A percentile compares a stretch with the other conserved stretches of the same genome.
Conservation (phyloP, 371 early-diverging fungal genomes). For the Syncephalastrum monosporum region DNA sequence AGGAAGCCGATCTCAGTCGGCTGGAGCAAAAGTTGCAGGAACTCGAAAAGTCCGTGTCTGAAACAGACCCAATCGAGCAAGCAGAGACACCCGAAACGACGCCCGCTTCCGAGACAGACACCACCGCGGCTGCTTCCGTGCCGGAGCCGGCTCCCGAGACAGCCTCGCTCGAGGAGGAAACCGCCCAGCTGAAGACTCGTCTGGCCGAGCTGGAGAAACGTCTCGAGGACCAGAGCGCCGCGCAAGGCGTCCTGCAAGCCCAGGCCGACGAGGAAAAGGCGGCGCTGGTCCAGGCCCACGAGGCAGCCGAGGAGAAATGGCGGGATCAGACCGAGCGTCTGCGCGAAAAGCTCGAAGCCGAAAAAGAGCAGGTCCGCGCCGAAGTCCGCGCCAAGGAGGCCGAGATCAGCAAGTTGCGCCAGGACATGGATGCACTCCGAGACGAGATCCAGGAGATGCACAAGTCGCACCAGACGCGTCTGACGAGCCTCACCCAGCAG, state of each 20-base stretch:
- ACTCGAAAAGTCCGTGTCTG: constrained; percentile 9
- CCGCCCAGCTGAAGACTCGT: constrained; percentile 1
- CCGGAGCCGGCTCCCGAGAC: not conserved
- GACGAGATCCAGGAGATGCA: constrained; percentile 28
- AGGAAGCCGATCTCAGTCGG: constrained; percentile 14
- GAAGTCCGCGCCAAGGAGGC: constrained; percentile 17
- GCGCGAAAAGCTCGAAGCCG: constrained; percentile 24
- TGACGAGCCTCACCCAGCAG: constrained; percentile 24
- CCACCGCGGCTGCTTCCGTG: too few relatives aligned
- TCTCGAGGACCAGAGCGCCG: not conserved
- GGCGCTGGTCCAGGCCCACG: constrained; percentile 9
- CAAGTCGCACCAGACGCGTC: constrained; percentile 25
- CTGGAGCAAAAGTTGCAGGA: constrained; percentile 13
- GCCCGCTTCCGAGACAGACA: not conserved
- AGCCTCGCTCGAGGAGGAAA: constrained; percentile 4
- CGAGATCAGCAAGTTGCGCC: constrained; percentile 21
- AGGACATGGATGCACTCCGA: constrained; percentile 24
- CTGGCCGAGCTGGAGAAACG: constrained; percentile 11
- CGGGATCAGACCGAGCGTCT: constrained; percentile 22
- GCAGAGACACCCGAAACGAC: constrained; percentile 6
- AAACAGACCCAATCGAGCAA: not conserved
- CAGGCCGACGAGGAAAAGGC: constrained; percentile 18
- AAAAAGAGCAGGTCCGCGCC: constrained; percentile 17
- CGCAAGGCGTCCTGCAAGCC: not conserved
- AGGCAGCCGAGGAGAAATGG: constrained; percentile 12